Evolutionary conservation across 1,284 basidiomycete species (phyloP), one percentile per base, ranked within the genome.

Genomic region (Cutaneotrichosporon spelunceum): DNA sequence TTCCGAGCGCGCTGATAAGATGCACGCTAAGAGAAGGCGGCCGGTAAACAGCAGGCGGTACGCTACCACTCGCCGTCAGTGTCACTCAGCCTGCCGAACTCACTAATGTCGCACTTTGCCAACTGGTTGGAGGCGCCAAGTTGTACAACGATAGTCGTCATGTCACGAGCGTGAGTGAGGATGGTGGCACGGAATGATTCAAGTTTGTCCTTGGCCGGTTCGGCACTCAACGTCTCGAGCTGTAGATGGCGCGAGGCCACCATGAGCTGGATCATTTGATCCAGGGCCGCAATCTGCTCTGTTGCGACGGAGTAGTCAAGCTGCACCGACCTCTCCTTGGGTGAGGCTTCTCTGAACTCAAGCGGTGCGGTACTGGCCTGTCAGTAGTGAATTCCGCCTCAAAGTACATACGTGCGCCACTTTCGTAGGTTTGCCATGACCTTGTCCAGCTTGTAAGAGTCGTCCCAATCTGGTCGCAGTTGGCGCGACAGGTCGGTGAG

Each of bases 21-120:
- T 39, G 16, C 60, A 61, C 8, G 65, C 65, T 0, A 67, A 45
- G 0, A 64, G 60, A 19, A 67, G 48, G 1, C 65, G 57, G 2
- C 65, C 65, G 0, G 65, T 61, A 26, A 67, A 57, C 13, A 67
- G 36, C 11, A 67, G 27, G 0, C 57, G 61, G 23, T 67, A 67
- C 0, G 60, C 65, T 2, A 60, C 30, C 58, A 67, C 56, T 57
- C 24, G 10, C 3, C 8, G 30, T 56, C 19, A 57, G 47, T 13
- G 3, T 14, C 29, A 19, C 8, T 19, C 14, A 3, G 8, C 30
- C 47, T 30, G 19, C 9, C 7, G 2, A 26, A 57, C 47, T 24
- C n/a, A 57, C 56, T 47, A n/a, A 64, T 64, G 42, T 64, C 63
- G 23, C 63, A 61, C 8, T 54, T 54, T 13, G 30, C 26, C 14